These are phyloP conservation scores for Hsuehochloa calcarea DNA, from an alignment of 176 grass and related monocot genomes.

Conservation along the genomic window DNA sequence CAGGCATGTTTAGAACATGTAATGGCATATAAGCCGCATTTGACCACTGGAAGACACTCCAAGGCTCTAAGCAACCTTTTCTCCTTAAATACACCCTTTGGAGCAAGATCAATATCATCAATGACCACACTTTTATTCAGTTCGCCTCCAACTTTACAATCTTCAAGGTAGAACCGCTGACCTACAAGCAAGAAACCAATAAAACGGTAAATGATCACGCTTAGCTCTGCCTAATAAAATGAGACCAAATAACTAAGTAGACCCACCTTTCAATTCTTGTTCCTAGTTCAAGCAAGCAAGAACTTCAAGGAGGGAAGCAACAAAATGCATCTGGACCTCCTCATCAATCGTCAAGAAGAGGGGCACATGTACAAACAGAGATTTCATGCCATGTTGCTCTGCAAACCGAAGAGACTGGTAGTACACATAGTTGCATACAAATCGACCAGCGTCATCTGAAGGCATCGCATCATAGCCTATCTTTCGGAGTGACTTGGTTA, in stretches of 20 bases:
- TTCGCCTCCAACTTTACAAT: constrained; percentile 39
- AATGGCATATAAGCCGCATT: constrained; percentile 31
- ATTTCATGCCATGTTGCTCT: constrained; percentile 73
- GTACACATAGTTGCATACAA: constrained; percentile 95
- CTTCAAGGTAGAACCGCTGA: constrained; percentile 16
- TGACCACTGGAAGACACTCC: constrained; percentile 22
- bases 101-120: constrained; percentile 34
- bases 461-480: constrained; percentile 80
- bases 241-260: neutral
- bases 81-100: constrained; percentile 18
- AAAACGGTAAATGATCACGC: neutral
- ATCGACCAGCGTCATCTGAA: constrained; percentile 84
- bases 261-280: constrained; percentile 23
- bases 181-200: constrained; percentile 22
- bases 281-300: constrained; percentile 54
- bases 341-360: constrained; percentile 88
- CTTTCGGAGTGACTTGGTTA: constrained; percentile 64
- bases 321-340: constrained; percentile 91
- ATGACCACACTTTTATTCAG: constrained; percentile 38
- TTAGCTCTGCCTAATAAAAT: neutral
- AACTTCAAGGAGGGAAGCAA: constrained; percentile 66
- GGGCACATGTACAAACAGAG: constrained; percentile 93
- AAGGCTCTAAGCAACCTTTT: constrained; percentile 14
- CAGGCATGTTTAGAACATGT: constrained; percentile 29
- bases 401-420: constrained; percentile 89